These are phyloP conservation scores for Phialemonium atrogriseum DNA, from an alignment of 2,329 filamentous ascomycete genomes.

Conservation along the genomic window DNA sequence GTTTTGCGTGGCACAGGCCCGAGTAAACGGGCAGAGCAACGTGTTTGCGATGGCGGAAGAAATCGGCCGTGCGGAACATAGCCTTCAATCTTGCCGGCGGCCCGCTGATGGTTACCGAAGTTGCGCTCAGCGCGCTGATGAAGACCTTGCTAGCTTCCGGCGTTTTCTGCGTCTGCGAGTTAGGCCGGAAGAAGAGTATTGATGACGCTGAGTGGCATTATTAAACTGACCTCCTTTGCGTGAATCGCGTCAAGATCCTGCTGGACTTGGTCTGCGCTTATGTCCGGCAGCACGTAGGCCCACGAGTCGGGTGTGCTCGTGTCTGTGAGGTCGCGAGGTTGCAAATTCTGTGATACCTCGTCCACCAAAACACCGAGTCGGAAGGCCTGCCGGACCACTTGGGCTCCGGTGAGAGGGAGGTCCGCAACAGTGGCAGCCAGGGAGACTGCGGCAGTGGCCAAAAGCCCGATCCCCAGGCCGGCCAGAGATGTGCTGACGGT, in stretches of 20 bases:
- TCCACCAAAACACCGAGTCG: conserved; percentile 34
- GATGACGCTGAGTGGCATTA: too few relatives aligned
- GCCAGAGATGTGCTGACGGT: conserved; percentile 21
- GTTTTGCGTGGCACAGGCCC: conserved; percentile 29
- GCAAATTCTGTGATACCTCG: conserved; percentile 31
- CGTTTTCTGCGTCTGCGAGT: conserved; percentile 9
- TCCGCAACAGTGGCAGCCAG: conserved; percentile 28
- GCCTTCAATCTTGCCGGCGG: conserved; percentile 23
- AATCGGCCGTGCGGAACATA: conserved; percentile 18
- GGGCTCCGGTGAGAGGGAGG: conserved; percentile 28
- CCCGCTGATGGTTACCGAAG: conserved; percentile 28
- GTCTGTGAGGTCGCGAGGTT: conserved; percentile 21
- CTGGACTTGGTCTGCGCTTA: conserved; percentile 22
- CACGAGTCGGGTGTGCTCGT: conserved; percentile 21
- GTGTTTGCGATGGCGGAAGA: conserved; percentile 20
- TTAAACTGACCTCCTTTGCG: conserved; percentile 9
- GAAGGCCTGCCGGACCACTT: conserved; percentile 34
- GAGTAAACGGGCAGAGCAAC: conserved; percentile 26
- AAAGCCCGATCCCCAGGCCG: conserved; percentile 35
- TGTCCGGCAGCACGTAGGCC: conserved; percentile 31
- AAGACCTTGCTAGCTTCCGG: conserved; percentile 28
- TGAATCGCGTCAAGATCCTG: conserved; percentile 27
- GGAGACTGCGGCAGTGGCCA: conserved; percentile 32
- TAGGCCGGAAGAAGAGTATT: not conserved
- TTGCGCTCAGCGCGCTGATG: conserved; percentile 24